Base-by-base conservation (phyloP, 495 filamentous ascomycete genomes). In the Filosporella fistucella region DNA sequence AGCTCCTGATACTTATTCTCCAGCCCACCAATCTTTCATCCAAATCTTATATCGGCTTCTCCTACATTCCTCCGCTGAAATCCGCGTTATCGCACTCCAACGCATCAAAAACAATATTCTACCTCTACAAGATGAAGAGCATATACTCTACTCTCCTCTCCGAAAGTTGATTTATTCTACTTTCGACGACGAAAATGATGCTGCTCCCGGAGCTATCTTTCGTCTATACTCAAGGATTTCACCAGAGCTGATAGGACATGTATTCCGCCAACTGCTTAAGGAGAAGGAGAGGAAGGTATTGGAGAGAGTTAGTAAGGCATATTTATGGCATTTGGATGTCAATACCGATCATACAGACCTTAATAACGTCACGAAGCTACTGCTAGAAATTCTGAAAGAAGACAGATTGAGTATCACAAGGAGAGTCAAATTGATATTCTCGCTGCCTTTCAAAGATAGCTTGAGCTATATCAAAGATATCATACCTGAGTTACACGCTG, bases 401-500 rank as follows among this genome's bases (percentile, higher is more conserved):
- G 45, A 48, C 20, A 4, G 45, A 21, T 24, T 48, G 26, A 40
- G 35, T 41, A 25, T 41, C 16, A 20, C 11, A 5, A 30, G 34
- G 25, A 32, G 45, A 14, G 35, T 48, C 3, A 41, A 23, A 16
- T 12, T 38, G 1, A 18, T 48, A 25, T 48, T 48, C 17, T 20
- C 21, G 14, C 25, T 48, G 23, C 34, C 45, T 10, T 48, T 34
- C 35, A 23, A 20, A 3, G 35, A 40, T 4, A 40, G 39, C 2
- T 40, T 14, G 25, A 6, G 11, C 4, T 48, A 41, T 16, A 1
- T 48, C 20, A 11, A 20, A 2, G 35, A 30, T 4, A 21, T 48
- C 10, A 24, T 33, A 4, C 35, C 35, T n/a, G 14, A 26, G 21
- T 14, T 48, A 9, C 35, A 38, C 14, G 7, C 45, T 24, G 45